Evolutionary conservation across 495 filamentous ascomycete species (phyloP), one percentile per base, ranked within the genome.

Genomic region (Talaromyces proteolyticus): DNA sequence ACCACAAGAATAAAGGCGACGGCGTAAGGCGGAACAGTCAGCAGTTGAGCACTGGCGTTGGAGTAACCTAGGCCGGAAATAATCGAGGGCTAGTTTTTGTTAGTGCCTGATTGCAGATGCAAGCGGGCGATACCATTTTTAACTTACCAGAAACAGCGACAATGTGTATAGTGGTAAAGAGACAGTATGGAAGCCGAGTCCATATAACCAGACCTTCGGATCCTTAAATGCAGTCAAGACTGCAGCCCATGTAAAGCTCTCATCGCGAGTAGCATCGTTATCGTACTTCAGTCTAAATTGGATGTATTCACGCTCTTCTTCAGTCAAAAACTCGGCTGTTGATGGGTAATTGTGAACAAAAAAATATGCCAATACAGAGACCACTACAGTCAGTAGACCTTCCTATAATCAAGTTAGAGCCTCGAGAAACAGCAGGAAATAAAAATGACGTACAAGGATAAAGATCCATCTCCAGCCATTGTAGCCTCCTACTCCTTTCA

Each of bases 401-500:
- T 89, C 85, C 80, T 82, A 45, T 16, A 38, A 17, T 1, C 4
- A 16, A 8, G 29, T 34, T 4, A 34, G 29, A 34, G 14, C 4
- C 8, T 10, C 8, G 29, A 42, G 52, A 6, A 21, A 18, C 2
- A 17, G 8, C 8, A 17, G 38, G 24, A 52, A 19, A 43, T 12
- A 6, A 42, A 42, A 18, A 2, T 52, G 3, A 61, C 72, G 48
- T 62, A 83, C 84, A 20, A 91, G 67, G 21, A 91, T 88, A 52
- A 92, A 91, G 44, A 92, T 91, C 84, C 88, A 92, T 8, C 81
- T 72, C 88, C 88, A 93, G 14, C 88, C 88, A 42, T 75, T 74
- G n/a, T 72, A 67, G 37, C 76, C 80, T 5, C 82, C 83, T 3
- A 85, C 71, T 0, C 83, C 82, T 40, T 67, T 62, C 83, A 89